A percentile compares a stretch with the other conserved stretches of the same genome.
These are phyloP conservation scores for Neurospora tetrasperma DNA, from an alignment of 495 filamentous ascomycete species.

Conservation along the genomic window DNA sequence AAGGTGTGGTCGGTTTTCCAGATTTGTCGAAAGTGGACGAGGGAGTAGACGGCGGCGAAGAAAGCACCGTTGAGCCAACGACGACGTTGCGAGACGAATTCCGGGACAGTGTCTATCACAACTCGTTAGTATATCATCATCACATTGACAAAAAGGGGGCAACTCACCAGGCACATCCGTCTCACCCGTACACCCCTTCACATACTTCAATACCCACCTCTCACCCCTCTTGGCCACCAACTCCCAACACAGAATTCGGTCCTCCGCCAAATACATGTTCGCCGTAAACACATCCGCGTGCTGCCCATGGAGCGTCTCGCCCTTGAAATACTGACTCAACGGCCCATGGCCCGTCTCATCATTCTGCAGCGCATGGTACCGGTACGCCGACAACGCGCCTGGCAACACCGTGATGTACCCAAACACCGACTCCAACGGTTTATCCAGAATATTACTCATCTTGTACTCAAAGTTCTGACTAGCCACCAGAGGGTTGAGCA, in stretches of 20 bases:
- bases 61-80: slow-evolving; percentile 98
- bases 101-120: slow-evolving; percentile 57
- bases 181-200: slow-evolving; percentile 89
- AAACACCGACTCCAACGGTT: slow-evolving; percentile 93
- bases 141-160: neutral
- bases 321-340: slow-evolving; percentile 98
- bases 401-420: slow-evolving; percentile 97
- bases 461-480: slow-evolving; percentile 99
- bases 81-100: slow-evolving; percentile 92
- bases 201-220: slow-evolving; percentile 95
- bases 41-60: slow-evolving; percentile 96
- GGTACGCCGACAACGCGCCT: slow-evolving; percentile 88
- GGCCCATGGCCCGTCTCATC: slow-evolving; percentile 90
- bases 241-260: slow-evolving; percentile 99
- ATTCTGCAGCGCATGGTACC: slow-evolving; percentile 95
- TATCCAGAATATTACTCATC: slow-evolving; percentile 98
- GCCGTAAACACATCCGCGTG: slow-evolving; percentile 98
- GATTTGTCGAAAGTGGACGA: slow-evolving; percentile 88
- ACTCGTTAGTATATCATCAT: slow-evolving; percentile 4
- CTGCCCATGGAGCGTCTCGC: slow-evolving; percentile 91
- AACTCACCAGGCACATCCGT: slow-evolving; percentile 88
- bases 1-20: slow-evolving; percentile 91
- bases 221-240: slow-evolving; percentile 90
- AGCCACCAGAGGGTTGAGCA: slow-evolving; percentile 90
- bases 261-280: slow-evolving; percentile 98